A percentile compares a stretch with the other conserved stretches of the same genome.
phyloP scores from a whole-genome alignment of 768 basidiomycete species.

The Boletus pseudopeckii region DNA sequence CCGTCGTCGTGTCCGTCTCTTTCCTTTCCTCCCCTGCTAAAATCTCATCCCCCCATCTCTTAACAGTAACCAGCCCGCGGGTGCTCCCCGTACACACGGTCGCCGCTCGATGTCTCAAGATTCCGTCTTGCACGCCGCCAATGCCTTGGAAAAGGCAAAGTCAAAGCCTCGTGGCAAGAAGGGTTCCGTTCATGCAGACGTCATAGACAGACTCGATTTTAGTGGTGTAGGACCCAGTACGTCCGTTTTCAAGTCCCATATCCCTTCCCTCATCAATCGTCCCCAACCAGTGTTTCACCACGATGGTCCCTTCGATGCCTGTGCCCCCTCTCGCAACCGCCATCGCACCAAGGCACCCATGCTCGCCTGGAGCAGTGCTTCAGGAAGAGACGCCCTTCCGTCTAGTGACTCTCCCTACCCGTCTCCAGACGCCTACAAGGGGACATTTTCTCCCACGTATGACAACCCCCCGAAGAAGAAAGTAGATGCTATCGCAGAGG shows the following conservation, averaged over 20 bases:
- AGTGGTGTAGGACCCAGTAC: constrained; percentile 81
- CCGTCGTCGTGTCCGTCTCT: constrained; percentile 34
- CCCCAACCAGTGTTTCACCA: constrained; percentile 75
- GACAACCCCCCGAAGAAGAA: constrained; percentile 75
- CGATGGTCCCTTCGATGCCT: constrained; percentile 89
- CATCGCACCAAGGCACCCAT: constrained; percentile 78
- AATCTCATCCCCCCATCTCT: constrained; percentile 17
- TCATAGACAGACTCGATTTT: constrained; percentile 85
- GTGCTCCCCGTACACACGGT: constrained; percentile 26
- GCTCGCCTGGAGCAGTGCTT: constrained; percentile 62
- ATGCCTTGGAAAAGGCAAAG: constrained; percentile 44
- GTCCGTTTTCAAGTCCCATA: constrained; percentile 30
- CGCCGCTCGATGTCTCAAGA: constrained; percentile 53
- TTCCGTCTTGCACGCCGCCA: constrained; percentile 38
- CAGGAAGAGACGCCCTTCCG: constrained; percentile 40
- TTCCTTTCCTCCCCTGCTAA: constrained; percentile 1
- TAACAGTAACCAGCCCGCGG: constrained; percentile 22
- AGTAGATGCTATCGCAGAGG: constrained; percentile 85
- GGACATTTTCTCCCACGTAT: constrained; percentile 47
- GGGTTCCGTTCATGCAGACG: constrained; percentile 79
- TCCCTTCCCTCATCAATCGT: constrained; percentile 1
- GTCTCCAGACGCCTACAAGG: constrained; percentile 37
- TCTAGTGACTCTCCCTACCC: constrained; percentile 50
- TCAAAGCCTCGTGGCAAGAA: constrained; percentile 57
- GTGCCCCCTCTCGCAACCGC: constrained; percentile 85